phyloP scores from a whole-genome alignment of 805 yeast genomes.

The Sugiyamaella chiloensis region DNA sequence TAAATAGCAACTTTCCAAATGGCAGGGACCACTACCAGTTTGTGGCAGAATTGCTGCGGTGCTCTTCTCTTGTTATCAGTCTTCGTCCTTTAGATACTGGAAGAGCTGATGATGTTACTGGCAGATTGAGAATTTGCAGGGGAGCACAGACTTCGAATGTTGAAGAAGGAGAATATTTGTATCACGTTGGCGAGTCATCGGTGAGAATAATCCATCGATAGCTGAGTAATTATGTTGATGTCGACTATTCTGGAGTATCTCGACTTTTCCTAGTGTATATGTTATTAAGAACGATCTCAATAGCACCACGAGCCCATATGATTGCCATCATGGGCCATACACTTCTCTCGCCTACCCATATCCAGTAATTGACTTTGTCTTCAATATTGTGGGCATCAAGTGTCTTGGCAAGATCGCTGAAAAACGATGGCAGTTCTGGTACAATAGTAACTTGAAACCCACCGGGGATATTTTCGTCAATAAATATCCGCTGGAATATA shows the following conservation, averaged over 20 bases:
- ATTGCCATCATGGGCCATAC: constrained; percentile 90
- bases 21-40: constrained; percentile 43
- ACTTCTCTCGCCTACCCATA: constrained; percentile 82
- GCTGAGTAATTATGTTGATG: too few relatives aligned
- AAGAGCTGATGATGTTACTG: constrained; percentile 78
- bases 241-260: constrained; percentile 31
- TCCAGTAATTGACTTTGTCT: constrained; percentile 85
- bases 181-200: constrained; percentile 50
- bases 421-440: constrained; percentile 72
- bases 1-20: constrained; percentile 39
- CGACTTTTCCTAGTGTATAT: constrained; percentile 42
- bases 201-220: constrained; percentile 34
- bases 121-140: constrained; percentile 55
- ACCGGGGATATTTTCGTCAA: constrained; percentile 84
- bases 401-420: constrained; percentile 68
- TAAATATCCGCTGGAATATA: constrained; percentile 67
- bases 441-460: constrained; percentile 86
- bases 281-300: constrained; percentile 85
- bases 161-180: constrained; percentile 62
- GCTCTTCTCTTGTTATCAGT: constrained; percentile 50
- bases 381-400: constrained; percentile 68
- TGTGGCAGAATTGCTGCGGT: constrained; percentile 46
- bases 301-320: constrained; percentile 81
- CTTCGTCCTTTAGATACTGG: constrained; percentile 74
- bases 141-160: constrained; percentile 48